A percentile compares a stretch with the other conserved stretches of the same genome.
phyloP scores from a whole-genome alignment of 1,284 basidiomycete species.

The Malassezia obtusa region DNA sequence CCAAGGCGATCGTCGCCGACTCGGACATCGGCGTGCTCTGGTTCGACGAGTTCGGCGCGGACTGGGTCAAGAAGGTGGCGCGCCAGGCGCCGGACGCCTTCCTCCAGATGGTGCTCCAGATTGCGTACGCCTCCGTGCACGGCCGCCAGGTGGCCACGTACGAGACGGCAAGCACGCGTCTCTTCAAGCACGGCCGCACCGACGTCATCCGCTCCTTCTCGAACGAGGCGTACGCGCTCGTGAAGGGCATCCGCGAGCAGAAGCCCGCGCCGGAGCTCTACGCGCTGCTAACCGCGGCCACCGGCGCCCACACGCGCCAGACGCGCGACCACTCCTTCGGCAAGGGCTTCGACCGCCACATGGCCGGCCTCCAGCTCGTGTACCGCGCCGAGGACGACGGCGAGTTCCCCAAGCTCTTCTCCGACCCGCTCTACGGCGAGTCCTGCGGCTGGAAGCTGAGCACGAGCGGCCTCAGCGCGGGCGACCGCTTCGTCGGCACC shows the following conservation, averaged over 20 bases:
- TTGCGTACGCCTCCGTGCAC: conserved; percentile 77
- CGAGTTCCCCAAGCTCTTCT: conserved; percentile 31
- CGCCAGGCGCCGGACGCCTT: conserved; percentile 77
- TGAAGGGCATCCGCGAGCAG: conserved; percentile 64
- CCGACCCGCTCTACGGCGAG: conserved; percentile 64
- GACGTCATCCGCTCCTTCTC: conserved; percentile 79
- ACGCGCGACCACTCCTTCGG: conserved; percentile 74
- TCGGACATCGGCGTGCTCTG: conserved; percentile 76
- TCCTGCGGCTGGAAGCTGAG: conserved; percentile 82
- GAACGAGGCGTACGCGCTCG: conserved; percentile 66
- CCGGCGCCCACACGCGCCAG: conserved; percentile 63
- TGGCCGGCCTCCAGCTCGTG: conserved; percentile 67
- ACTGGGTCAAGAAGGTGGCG: conserved; percentile 80
- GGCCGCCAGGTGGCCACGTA: conserved; percentile 78
- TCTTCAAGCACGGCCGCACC: conserved; percentile 80
- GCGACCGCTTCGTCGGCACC: conserved; percentile 77
- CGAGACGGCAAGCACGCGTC: conserved; percentile 84
- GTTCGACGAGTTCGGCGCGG: conserved; percentile 74
- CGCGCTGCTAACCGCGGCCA: conserved; percentile 59
- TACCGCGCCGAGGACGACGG: conserved; percentile 34
- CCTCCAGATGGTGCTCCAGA: conserved; percentile 83
- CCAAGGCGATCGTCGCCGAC: conserved; percentile 60
- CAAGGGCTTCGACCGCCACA: conserved; percentile 79
- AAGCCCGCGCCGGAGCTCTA: conserved; percentile 54
- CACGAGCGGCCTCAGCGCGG: conserved; percentile 80